Percentiles rank a stretch among this genome's conserved stretches.
Conservation (phyloP, 345 rosid species). For the Hypericum perforatum region DNA sequence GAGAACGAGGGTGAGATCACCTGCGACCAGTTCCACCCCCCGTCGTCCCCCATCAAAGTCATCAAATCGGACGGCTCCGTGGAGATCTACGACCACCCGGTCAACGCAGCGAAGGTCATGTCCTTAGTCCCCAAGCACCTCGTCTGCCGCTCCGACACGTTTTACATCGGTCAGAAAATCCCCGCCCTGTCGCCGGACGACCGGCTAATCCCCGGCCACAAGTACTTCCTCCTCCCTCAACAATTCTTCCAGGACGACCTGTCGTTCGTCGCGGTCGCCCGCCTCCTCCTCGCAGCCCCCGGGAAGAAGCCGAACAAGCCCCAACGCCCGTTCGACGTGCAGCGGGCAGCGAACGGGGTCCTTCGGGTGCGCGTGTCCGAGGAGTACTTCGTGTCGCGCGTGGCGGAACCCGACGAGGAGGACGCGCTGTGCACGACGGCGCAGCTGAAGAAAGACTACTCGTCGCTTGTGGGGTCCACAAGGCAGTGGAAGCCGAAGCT, state of each 20-base stretch:
- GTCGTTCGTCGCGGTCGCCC: slow-evolving; percentile 58
- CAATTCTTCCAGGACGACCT: slow-evolving; percentile 57
- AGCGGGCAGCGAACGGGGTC: slow-evolving; percentile 43
- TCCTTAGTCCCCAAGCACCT: slow-evolving; percentile 62
- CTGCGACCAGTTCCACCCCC: slow-evolving; percentile 23
- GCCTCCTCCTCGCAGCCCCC: slow-evolving; percentile 23
- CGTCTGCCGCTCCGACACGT: slow-evolving; percentile 61
- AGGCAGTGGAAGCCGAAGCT: slow-evolving; percentile 78
- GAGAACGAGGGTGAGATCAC: slow-evolving; percentile 25
- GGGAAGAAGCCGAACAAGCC: slow-evolving; percentile 21
- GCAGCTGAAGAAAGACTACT: slow-evolving; percentile 55
- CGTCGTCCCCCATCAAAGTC: slow-evolving; percentile 34
- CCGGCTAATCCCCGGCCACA: slow-evolving; percentile 59
- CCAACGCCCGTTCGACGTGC: slow-evolving; percentile 49
- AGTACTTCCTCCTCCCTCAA: slow-evolving; percentile 67
- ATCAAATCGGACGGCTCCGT: slow-evolving; percentile 58
- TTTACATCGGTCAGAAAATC: slow-evolving; percentile 77
- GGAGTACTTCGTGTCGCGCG: slow-evolving; percentile 48
- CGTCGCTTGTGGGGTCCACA: slow-evolving; percentile 34
- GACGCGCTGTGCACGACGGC: slow-evolving; percentile 47
- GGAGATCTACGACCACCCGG: slow-evolving; percentile 45
- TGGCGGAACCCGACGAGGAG: slow-evolving; percentile 30
- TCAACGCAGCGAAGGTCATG: slow-evolving; percentile 49
- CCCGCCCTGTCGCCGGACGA: slow-evolving; percentile 58
- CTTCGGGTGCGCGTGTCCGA: slow-evolving; percentile 62